phyloP scores from a whole-genome alignment of 805 yeast species.

The Candida sithepensis region DNA sequence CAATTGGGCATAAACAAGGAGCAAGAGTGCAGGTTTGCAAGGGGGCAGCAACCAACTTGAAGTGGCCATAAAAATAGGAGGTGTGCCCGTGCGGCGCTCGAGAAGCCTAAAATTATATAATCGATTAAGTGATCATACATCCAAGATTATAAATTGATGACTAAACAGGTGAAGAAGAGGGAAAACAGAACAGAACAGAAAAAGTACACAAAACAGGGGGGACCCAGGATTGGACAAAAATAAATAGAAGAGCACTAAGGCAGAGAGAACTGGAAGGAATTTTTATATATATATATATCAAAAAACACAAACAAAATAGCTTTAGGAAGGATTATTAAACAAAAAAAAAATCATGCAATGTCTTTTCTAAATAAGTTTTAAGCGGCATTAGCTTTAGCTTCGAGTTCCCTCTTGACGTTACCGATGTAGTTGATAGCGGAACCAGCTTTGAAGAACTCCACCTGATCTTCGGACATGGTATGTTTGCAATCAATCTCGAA shows the following conservation, averaged over 20 bases:
- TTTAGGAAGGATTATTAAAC: background rate
- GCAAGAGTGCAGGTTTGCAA: no score
- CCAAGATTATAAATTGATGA: background rate
- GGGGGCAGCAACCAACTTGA: no score
- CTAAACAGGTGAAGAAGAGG: background rate
- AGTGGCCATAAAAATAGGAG: no score
- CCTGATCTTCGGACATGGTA: conserved; percentile 95
- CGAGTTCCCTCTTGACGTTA: conserved; percentile 22
- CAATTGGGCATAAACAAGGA: no score
- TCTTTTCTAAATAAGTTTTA: background rate
- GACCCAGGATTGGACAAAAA: no score
- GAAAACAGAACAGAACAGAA: background rate
- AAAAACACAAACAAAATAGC: background rate
- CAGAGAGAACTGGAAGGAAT: background rate
- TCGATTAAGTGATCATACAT: no score
- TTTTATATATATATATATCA: background rate
- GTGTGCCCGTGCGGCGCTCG: no score
- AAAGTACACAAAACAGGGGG: background rate
- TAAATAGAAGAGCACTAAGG: background rate
- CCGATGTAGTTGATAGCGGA: conserved; percentile 89
- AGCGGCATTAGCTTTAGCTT: conserved; percentile 4
- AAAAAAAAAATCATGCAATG: background rate
- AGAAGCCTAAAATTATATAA: no score
- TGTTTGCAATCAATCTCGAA: conserved; percentile 78
- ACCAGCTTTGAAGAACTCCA: conserved; percentile 95